These are phyloP conservation scores for Moesziomyces parantarcticus DNA, from an alignment of 1,284 basidiomycete genomes.

Conservation along the genomic window DNA sequence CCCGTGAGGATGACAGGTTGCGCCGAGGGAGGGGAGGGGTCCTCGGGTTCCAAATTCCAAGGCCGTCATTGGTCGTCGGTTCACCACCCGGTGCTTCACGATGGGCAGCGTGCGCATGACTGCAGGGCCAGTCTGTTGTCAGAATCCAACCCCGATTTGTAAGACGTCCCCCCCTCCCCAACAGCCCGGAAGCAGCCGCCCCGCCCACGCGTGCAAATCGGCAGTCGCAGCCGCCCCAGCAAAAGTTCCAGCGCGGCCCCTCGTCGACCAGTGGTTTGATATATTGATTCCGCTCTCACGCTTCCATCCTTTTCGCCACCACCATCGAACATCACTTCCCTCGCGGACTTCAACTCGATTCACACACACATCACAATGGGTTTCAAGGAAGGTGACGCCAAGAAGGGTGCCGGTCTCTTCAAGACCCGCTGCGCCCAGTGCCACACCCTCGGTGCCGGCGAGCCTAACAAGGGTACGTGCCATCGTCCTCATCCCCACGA, in stretches of 20 bases:
- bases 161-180: too few species aligned
- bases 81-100: too few species aligned
- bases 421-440: conserved; percentile 95
- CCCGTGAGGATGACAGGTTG: too few species aligned
- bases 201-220: neutral
- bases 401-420: conserved; percentile 65
- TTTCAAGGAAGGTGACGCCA: conserved; percentile 59
- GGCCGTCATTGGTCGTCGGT: too few species aligned
- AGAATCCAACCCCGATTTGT: too few species aligned
- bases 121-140: too few species aligned
- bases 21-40: too few species aligned
- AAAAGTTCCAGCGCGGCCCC: neutral
- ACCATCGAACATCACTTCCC: conserved; percentile 7
- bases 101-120: too few species aligned
- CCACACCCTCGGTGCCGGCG: conserved; percentile 88
- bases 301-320: conserved; percentile 3
- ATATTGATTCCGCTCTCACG: conserved; percentile 7
- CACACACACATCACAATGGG: conserved; percentile 46
- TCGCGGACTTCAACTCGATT: neutral
- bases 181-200: too few species aligned
- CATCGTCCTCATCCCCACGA: neutral
- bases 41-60: too few species aligned
- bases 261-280: conserved; percentile 8
- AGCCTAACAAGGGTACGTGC: conserved; percentile 76
- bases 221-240: conserved; percentile 8